Conservation (phyloP, 352 stramenopile genomes). For the Globisporangium canariense region DNA sequence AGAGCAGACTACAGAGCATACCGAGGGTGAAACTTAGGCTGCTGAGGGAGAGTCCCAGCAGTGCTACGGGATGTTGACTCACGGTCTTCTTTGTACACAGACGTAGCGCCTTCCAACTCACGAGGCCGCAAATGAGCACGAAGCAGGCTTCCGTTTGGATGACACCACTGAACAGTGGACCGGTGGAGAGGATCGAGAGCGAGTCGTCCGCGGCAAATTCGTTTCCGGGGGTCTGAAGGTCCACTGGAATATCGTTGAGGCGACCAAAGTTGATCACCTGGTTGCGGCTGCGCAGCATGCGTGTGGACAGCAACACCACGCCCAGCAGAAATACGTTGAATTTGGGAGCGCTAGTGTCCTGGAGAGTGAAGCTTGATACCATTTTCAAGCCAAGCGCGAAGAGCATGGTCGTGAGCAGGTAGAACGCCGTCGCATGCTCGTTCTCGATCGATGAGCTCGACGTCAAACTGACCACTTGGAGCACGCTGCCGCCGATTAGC, state of each 20-base stretch:
- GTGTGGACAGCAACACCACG: slow-evolving; percentile 38
- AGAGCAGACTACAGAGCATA: slow-evolving; percentile 23
- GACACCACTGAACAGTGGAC: slow-evolving; percentile 31
- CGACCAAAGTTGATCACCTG: slow-evolving; percentile 88
- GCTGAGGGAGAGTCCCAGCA: slow-evolving; percentile 11
- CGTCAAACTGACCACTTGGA: slow-evolving; percentile 62
- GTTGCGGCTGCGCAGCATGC: slow-evolving; percentile 71
- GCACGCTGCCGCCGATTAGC: slow-evolving; percentile 19
- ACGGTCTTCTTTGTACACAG: background rate
- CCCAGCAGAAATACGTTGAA: slow-evolving; percentile 16
- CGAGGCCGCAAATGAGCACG: slow-evolving; percentile 33
- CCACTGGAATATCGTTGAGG: slow-evolving; percentile 55
- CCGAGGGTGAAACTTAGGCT: slow-evolving; percentile 22
- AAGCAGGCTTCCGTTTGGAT: slow-evolving; percentile 29
- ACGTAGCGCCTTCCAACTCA: slow-evolving; percentile 26
- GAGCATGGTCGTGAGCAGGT: slow-evolving; percentile 56
- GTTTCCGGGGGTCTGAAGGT: slow-evolving; percentile 46
- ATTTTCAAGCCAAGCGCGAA: slow-evolving; percentile 22
- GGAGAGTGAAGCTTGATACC: background rate
- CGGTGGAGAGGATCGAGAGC: slow-evolving; percentile 77
- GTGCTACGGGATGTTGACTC: background rate
- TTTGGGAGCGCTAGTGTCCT: background rate
- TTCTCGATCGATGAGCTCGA: slow-evolving; percentile 89
- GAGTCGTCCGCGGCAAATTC: slow-evolving; percentile 78
- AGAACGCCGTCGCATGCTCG: slow-evolving; percentile 82